phyloP scores from a whole-genome alignment of 257 asterid species.

The Plectranthus barbatus region DNA sequence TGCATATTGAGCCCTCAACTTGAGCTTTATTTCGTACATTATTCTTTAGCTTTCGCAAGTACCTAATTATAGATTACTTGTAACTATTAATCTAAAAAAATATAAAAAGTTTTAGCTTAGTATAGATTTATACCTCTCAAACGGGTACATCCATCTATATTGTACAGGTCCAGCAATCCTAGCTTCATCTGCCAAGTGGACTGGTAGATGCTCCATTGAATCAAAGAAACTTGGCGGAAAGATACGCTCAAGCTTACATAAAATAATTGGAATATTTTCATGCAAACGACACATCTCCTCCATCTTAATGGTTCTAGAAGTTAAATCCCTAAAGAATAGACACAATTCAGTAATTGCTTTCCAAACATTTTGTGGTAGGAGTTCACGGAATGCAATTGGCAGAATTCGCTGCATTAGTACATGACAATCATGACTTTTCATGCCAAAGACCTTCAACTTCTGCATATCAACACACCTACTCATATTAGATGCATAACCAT shows the following conservation, averaged over 20 bases:
- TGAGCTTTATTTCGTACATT: not conserved
- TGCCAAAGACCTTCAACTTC: not conserved
- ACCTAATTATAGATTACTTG: not conserved
- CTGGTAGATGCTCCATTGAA: not conserved
- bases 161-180: not conserved
- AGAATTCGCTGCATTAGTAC: not conserved
- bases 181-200: not conserved
- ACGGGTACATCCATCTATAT: not conserved
- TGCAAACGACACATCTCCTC: not conserved
- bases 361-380: not conserved
- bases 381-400: not conserved
- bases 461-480: not conserved
- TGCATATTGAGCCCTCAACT: not conserved
- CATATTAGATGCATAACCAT: not conserved
- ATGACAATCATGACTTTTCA: slow-evolving; percentile 1
- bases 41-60: not conserved
- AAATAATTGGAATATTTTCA: not conserved
- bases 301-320: not conserved
- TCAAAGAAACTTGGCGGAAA: not conserved
- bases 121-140: not conserved
- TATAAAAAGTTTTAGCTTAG: too few relatives aligned
- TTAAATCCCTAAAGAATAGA: not conserved
- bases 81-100: not conserved
- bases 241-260: not conserved
- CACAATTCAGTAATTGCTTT: not conserved